Conservation (phyloP, 768 basidiomycete genomes). For the Mycena capillaripes region DNA sequence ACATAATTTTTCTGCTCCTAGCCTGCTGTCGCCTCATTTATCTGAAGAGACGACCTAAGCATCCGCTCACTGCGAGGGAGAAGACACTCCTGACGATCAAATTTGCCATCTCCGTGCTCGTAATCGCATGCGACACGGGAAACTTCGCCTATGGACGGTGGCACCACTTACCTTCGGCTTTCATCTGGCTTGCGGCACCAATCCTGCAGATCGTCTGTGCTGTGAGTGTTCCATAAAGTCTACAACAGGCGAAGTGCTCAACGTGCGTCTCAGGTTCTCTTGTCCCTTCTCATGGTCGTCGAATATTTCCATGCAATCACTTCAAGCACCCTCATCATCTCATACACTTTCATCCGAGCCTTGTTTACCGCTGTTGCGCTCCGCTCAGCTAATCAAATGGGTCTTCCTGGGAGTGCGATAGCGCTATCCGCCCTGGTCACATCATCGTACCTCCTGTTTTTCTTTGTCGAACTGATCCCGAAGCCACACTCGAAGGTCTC, state of each 20-base stretch:
- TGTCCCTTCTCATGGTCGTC: background rate
- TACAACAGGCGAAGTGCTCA: background rate
- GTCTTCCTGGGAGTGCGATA: background rate
- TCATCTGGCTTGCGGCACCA: slow-evolving; percentile 1
- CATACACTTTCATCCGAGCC: slow-evolving; percentile 2
- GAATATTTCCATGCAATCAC: background rate
- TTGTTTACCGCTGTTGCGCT: slow-evolving; percentile 1
- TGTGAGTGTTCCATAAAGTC: background rate
- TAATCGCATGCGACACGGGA: background rate
- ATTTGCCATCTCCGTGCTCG: background rate
- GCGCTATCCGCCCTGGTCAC: background rate
- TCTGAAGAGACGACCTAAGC: background rate
- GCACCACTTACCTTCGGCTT: background rate
- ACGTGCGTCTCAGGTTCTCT: background rate
- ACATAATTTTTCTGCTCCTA: background rate
- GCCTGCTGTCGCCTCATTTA: background rate
- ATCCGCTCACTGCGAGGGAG: background rate
- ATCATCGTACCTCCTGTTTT: background rate
- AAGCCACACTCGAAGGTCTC: background rate
- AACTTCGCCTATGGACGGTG: background rate
- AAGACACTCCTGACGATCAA: background rate
- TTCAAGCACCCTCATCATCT: slow-evolving; percentile 12
- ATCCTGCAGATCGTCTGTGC: slow-evolving; percentile 6
- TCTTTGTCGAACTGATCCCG: background rate
- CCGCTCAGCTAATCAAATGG: background rate